Conservation (phyloP, 306 rosid species). For the Castanea crenata region DNA sequence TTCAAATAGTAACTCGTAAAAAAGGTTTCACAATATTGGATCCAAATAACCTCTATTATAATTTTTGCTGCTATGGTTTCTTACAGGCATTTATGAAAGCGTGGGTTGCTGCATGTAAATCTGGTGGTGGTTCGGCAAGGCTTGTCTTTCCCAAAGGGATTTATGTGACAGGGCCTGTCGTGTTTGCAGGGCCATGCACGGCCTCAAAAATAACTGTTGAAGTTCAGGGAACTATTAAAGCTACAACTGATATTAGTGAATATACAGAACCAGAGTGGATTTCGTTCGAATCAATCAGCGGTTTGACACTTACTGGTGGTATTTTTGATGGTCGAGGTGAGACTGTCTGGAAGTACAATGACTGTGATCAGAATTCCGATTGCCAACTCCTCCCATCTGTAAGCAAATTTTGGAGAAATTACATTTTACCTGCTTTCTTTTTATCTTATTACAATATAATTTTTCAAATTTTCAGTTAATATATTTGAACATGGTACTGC, state of each 20-base stretch:
- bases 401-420: conserved; percentile 7
- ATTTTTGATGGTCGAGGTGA: conserved; percentile 79
- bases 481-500: too few species aligned
- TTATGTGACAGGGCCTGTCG: conserved; percentile 44
- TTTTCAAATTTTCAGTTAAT: too few species aligned
- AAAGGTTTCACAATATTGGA: too few species aligned
- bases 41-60: background rate
- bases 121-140: conserved; percentile 30
- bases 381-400: conserved; percentile 52
- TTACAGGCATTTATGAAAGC: conserved; percentile 66
- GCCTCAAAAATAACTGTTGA: conserved; percentile 42
- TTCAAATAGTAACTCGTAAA: too few species aligned
- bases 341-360: conserved; percentile 33
- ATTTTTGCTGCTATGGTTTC: background rate
- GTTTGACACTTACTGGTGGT: conserved; percentile 41
- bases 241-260: conserved; percentile 45
- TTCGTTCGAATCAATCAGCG: conserved; percentile 31
- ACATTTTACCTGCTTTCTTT: too few species aligned
- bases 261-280: conserved; percentile 60
- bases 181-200: conserved; percentile 67
- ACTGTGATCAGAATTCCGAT: conserved; percentile 4
- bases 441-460: too few species aligned
- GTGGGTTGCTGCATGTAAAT: conserved; percentile 65
- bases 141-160: conserved; percentile 56
- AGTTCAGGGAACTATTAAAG: conserved; percentile 44